Percentiles rank a stretch among this genome's conserved stretches.
phyloP scores from a whole-genome alignment of 179 eudicot genomes.

The Beta lomatogona region DNA sequence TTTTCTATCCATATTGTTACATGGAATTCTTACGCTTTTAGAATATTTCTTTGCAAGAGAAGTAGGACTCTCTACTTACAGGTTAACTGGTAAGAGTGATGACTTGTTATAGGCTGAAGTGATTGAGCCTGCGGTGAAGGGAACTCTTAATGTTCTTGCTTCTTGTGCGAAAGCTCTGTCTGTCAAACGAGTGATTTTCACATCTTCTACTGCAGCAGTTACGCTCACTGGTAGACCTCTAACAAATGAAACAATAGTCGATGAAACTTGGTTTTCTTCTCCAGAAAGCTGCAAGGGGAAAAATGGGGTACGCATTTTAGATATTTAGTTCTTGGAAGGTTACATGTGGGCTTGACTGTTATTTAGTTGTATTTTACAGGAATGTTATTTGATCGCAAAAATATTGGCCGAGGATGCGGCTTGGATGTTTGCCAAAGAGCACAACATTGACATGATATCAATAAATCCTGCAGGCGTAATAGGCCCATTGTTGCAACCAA shows the following conservation, averaged over 20 bases:
- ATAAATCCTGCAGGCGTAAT: constrained; percentile 60
- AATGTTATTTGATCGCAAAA: constrained; percentile 59
- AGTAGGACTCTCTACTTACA: not conserved
- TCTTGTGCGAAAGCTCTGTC: constrained; percentile 34
- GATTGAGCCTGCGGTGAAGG: constrained; percentile 49
- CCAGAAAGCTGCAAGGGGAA: constrained; percentile 20
- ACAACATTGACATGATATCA: constrained; percentile 54
- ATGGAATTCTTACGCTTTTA: not conserved
- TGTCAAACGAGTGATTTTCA: constrained; percentile 34
- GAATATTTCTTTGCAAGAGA: not conserved
- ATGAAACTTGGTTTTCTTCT: constrained; percentile 41
- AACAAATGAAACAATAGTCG: constrained; percentile 19
- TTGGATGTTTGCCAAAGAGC: constrained; percentile 58
- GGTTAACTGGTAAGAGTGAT: not conserved
- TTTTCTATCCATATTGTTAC: not conserved
- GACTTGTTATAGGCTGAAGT: constrained; percentile 34
- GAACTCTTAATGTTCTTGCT: constrained; percentile 43
- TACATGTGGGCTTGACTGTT: no score
- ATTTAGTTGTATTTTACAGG: constrained; percentile 10
- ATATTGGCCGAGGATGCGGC: constrained; percentile 66
- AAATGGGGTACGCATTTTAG: constrained; percentile 9
- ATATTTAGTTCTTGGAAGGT: not conserved
- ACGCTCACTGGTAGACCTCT: not conserved
- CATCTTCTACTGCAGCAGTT: constrained; percentile 38
- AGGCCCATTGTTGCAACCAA: constrained; percentile 61